Conservation (phyloP, 805 yeast species). For the Millerozyma acaciae region DNA sequence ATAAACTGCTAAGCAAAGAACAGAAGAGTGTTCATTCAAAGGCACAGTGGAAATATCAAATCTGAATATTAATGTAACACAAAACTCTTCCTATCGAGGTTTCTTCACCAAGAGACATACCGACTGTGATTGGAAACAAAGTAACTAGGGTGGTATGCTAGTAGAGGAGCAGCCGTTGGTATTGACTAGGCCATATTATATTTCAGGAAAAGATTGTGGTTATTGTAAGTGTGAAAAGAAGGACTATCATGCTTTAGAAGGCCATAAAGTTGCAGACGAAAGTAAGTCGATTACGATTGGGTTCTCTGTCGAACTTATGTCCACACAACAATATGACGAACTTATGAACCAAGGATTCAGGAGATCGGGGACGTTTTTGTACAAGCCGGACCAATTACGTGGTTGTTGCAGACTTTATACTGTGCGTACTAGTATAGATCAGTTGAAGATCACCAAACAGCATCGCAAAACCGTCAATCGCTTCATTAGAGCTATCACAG, state of each 20-base stretch:
- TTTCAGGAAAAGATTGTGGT: conserved; percentile 56
- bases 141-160: neutral
- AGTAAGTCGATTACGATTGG: conserved; percentile 27
- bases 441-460: conserved; percentile 56
- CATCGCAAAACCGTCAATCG: conserved; percentile 62
- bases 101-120: no score
- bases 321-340: conserved; percentile 53
- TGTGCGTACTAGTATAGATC: conserved; percentile 54
- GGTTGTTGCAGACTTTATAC: conserved; percentile 80
- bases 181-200: conserved; percentile 43
- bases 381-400: conserved; percentile 60
- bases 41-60: no score
- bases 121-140: neutral
- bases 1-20: neutral
- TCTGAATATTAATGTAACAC: no score
- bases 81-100: no score
- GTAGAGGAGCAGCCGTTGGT: conserved; percentile 20
- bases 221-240: conserved; percentile 58
- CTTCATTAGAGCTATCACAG: conserved; percentile 42
- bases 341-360: conserved; percentile 73
- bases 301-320: conserved; percentile 41
- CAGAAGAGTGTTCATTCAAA: neutral
- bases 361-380: conserved; percentile 69
- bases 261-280: conserved; percentile 13
- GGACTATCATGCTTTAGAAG: conserved; percentile 35